Percentiles rank a stretch among this genome's conserved stretches.
Conservation (phyloP, 257 asterid species). For the Nicotiana benthamiana region DNA sequence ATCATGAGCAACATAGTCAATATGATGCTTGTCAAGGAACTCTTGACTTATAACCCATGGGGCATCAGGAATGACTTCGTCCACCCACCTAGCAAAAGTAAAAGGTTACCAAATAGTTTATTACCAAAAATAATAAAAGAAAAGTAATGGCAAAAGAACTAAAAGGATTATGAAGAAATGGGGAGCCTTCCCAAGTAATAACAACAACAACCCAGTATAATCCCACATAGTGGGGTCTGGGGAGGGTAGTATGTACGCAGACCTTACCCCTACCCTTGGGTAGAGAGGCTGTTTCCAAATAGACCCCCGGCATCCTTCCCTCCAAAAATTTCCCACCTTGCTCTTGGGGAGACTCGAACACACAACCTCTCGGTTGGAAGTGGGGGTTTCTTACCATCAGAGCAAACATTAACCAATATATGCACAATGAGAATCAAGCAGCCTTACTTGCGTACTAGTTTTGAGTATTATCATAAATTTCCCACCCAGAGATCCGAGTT, state of each 20-base stretch:
- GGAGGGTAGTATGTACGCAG: too few relatives aligned
- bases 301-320: too few relatives aligned
- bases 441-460: background rate
- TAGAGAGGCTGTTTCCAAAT: too few relatives aligned
- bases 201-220: too few relatives aligned
- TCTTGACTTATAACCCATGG: constrained; percentile 93
- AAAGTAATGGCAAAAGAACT: background rate
- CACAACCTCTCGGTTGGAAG: too few relatives aligned
- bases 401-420: background rate
- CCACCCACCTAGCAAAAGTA: constrained; percentile 72
- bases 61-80: constrained; percentile 93
- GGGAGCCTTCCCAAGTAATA: background rate
- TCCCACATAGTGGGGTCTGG: too few relatives aligned
- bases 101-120: background rate
- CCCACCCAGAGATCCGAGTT: too few relatives aligned
- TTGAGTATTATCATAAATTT: too few relatives aligned
- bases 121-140: background rate
- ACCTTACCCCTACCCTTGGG: too few relatives aligned
- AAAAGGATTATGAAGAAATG: background rate
- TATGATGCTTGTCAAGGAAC: constrained; percentile 73
- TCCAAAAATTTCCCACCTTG: too few relatives aligned
- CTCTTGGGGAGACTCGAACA: too few relatives aligned
- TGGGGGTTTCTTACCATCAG: too few relatives aligned
- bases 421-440: background rate
- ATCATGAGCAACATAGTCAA: constrained; percentile 89